Conservation (phyloP, 2,329 filamentous ascomycete species). For the Fusarium sacchari region DNA sequence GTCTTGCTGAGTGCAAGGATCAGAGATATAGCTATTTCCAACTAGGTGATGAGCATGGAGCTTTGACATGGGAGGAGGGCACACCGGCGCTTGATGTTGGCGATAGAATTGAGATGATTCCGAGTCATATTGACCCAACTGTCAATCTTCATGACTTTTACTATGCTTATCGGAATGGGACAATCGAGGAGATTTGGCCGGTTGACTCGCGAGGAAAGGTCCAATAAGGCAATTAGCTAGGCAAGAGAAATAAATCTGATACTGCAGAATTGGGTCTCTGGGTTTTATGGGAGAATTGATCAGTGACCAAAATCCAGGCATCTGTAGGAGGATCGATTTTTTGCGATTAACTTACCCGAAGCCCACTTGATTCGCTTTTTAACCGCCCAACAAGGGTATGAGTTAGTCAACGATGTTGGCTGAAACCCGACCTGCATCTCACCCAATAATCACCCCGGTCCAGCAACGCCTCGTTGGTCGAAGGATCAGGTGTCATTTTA, state of each 20-base stretch:
- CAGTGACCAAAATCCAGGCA: no score
- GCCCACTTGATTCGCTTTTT: no score
- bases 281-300: background rate
- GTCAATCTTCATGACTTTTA: constrained; percentile 36
- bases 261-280: background rate
- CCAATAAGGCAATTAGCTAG: background rate
- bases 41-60: constrained; percentile 34
- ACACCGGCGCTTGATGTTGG: constrained; percentile 12
- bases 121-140: constrained; percentile 36
- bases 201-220: constrained; percentile 35
- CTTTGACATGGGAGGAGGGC: constrained; percentile 15
- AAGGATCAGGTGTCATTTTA: background rate
- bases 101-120: constrained; percentile 31
- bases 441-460: background rate
- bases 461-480: background rate
- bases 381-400: background rate
- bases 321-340: accelerated
- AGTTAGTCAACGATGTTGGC: background rate
- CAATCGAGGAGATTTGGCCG: constrained; percentile 24
- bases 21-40: constrained; percentile 1
- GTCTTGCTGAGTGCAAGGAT: constrained; percentile 30
- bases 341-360: background rate
- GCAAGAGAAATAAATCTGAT: no score
- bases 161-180: constrained; percentile 22
- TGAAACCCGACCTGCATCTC: background rate